These are phyloP conservation scores for Selenicereus undatus DNA, from an alignment of 148 eudicot species.

Conservation along the genomic window DNA sequence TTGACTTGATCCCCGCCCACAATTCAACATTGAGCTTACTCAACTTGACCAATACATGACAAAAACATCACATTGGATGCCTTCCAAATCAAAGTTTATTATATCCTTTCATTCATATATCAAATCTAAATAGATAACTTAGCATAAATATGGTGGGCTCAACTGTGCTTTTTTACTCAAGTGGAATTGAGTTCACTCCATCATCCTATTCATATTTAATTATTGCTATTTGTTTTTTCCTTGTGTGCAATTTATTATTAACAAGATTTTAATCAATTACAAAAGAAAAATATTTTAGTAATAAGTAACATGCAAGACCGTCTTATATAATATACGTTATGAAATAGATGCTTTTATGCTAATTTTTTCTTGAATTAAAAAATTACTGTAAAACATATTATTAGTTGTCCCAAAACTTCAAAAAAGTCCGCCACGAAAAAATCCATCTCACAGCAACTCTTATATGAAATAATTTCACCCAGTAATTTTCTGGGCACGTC, in stretches of 20 bases:
- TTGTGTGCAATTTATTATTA: neutral
- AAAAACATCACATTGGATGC: conserved; percentile 40
- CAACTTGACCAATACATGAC: conserved; percentile 25
- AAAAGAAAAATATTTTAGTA: too few relatives aligned
- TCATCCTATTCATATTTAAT: neutral
- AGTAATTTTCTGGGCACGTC: too few relatives aligned
- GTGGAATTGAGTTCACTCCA: conserved; percentile 11
- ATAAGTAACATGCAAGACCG: too few relatives aligned
- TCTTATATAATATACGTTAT: too few relatives aligned
- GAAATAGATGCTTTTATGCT: too few relatives aligned
- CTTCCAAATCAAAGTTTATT: conserved; percentile 14
- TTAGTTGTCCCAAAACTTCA: too few relatives aligned
- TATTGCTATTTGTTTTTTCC: neutral
- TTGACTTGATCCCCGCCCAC: conserved; percentile 16
- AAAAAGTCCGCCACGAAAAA: too few relatives aligned
- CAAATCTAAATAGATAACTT: conserved; percentile 33
- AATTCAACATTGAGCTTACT: conserved; percentile 4
- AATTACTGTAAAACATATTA: too few relatives aligned
- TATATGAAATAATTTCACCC: too few relatives aligned
- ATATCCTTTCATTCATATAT: neutral
- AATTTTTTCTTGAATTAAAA: too few relatives aligned
- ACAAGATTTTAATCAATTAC: too few relatives aligned
- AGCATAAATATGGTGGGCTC: conserved; percentile 37
- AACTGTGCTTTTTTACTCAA: conserved; percentile 5
- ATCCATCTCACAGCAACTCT: too few relatives aligned